phyloP scores from a whole-genome alignment of 768 basidiomycete species.

The Agaricus subrufescens region DNA sequence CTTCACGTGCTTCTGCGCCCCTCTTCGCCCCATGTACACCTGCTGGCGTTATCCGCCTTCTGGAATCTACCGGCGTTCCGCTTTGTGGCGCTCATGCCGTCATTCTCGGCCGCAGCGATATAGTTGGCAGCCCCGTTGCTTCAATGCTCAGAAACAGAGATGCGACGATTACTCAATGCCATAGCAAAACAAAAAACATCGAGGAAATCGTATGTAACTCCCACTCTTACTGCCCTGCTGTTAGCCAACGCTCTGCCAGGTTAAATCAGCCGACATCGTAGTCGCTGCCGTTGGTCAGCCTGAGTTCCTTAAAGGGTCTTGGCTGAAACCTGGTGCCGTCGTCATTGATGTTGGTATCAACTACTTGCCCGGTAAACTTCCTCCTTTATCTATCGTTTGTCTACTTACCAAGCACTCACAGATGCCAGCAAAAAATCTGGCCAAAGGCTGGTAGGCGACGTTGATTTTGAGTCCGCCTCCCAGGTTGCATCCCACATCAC shows the following conservation, averaged over 20 bases:
- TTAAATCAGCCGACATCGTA: slow-evolving; percentile 85
- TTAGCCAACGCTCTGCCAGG: slow-evolving; percentile 32
- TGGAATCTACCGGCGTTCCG: slow-evolving; percentile 80
- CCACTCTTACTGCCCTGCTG: neutral
- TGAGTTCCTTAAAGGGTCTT: slow-evolving; percentile 85
- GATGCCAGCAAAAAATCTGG: slow-evolving; percentile 93
- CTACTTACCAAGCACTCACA: slow-evolving; percentile 18
- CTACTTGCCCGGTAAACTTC: slow-evolving; percentile 72
- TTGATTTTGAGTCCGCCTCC: slow-evolving; percentile 77
- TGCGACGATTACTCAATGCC: slow-evolving; percentile 97
- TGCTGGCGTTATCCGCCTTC: slow-evolving; percentile 82
- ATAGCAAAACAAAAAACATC: slow-evolving; percentile 83
- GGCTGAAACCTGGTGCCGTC: slow-evolving; percentile 93
- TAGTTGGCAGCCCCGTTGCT: slow-evolving; percentile 93
- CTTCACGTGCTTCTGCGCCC: slow-evolving; percentile 84
- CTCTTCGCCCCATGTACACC: slow-evolving; percentile 96
- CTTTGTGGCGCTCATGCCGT: slow-evolving; percentile 81
- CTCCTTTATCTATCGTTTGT: neutral
- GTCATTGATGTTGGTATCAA: slow-evolving; percentile 99
- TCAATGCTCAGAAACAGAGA: slow-evolving; percentile 86
- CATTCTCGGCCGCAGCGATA: slow-evolving; percentile 95
- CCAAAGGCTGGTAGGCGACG: slow-evolving; percentile 93
- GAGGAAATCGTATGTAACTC: slow-evolving; percentile 59
- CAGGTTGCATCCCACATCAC: slow-evolving; percentile 86
- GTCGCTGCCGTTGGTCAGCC: slow-evolving; percentile 97